Conservation (phyloP, 1,284 basidiomycete species). For the Ceratobasidium sp. region DNA sequence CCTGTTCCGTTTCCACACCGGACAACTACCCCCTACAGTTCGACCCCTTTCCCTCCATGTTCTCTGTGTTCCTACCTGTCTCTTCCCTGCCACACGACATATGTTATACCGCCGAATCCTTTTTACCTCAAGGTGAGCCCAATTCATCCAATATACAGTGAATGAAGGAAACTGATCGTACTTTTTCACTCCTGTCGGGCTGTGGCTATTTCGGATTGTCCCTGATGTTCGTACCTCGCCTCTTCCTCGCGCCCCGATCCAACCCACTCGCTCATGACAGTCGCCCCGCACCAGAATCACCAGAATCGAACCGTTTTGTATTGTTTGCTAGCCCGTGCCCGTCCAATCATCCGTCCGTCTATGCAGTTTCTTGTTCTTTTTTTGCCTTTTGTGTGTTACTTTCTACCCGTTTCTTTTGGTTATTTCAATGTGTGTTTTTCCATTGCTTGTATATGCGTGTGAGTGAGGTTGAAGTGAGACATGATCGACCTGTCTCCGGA, state of each 20-base stretch:
- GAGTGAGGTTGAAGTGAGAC: neutral
- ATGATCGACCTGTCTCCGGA: neutral
- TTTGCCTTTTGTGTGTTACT: neutral
- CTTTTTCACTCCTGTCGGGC: neutral
- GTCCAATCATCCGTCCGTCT: slow-evolving; percentile 1
- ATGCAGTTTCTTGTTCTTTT: slow-evolving; percentile 16
- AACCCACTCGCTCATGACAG: neutral
- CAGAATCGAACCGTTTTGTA: slow-evolving; percentile 22
- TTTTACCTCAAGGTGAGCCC: slow-evolving; percentile 18
- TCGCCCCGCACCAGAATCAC: slow-evolving; percentile 20
- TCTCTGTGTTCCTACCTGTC: neutral
- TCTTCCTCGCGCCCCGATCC: neutral
- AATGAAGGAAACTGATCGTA: neutral
- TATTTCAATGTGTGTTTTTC: neutral
- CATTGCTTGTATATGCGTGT: neutral
- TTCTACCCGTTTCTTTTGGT: slow-evolving; percentile 1
- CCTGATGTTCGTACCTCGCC: neutral
- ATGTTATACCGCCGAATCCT: slow-evolving; percentile 21
- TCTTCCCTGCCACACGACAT: neutral
- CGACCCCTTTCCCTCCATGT: neutral
- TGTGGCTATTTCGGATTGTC: neutral
- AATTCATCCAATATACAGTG: neutral
- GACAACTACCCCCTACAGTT: neutral
- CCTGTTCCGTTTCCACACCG: too few species aligned
- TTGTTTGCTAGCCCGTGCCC: slow-evolving; percentile 7